Base-by-base conservation (phyloP, 75 land plant genomes). In the Isoetes taiwanensis region DNA sequence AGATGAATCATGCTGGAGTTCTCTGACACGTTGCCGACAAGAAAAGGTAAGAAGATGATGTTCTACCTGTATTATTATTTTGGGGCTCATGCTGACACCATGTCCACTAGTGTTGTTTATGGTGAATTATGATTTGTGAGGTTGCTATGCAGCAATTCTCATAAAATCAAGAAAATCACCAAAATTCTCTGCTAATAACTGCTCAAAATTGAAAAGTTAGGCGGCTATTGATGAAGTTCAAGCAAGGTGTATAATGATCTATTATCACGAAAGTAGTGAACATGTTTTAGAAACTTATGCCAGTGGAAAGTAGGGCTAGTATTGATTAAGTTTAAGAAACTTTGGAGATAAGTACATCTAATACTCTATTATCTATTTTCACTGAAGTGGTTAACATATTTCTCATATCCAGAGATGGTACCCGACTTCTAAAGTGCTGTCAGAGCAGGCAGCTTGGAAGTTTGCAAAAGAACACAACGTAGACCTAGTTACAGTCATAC, bases 391-490 rank as follows among this genome's bases (percentile, higher is more conserved):
- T n/a, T n/a, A n/a, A n/a, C n/a, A n/a, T n/a, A n/a, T n/a, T n/a
- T n/a, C n/a, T n/a, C n/a, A n/a, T n/a, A n/a, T n/a, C n/a, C n/a
- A n/a, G n/a, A n/a, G n/a, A 77, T 73, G 71, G 28, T 80, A 80
- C 52, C 62, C 42, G 1, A 60, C 72, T 8, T 64, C 73, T 32
- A 80, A 80, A 63, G 74, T 66, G 12, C 14, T 72, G 40, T 64
- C 76, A 38, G 82, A 80, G 59, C 59, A 76, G 57, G 58, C 67
- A 23, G 82, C 82, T 25, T 43, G 76, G 23, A 17, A 58, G 24
- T 80, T 72, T 64, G 72, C 80, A 19, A 62, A 43, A 3, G 82
- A 80, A 8, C 65, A 72, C 29, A 41, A 58, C 20, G 69, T 80
- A 17, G 64, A 80, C 56, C 43, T 80, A 30, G 72, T 80, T 2